Evolutionary conservation across 179 eudicot species (phyloP), one percentile per base, ranked within the genome.

Genomic region (Amaranthus tricolor): DNA sequence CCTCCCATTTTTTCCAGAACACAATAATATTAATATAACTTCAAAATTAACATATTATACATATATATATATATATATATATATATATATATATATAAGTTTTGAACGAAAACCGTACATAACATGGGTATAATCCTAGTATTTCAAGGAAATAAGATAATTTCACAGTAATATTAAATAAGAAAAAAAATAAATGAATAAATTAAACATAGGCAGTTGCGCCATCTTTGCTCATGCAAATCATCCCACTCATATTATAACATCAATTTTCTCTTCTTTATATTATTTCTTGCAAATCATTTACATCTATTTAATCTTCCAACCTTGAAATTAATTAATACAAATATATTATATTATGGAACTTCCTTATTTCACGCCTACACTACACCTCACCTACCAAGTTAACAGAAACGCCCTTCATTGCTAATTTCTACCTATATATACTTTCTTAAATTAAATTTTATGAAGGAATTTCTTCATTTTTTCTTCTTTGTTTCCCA

Each of bases 361-460:
- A 45, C 79, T 53, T 68, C 17, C 69, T 61, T 65, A 51, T 86
- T 65, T 87, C 96, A 86, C 91, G 87, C 93, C 85, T 76, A 57
- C 72, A 65, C 74, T 80, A 81, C 88, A 83, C 70, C 82, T 86
- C 88, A 90, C 91, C 96, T 89, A 90, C 91, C 91, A 85, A 61
- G 57, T 68, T 63, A 85, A 85, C 88, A 74, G 74, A 76, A 83
- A 64, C 74, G 62, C 70, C 76, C 62, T 20, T 72, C 51, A 62
- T 57, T 65, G 31, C 57, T 68, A 45, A 62, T 74, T n/a, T 24
- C n/a, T 31, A 70, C 58, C 71, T 77, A 54, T 70, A 62, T 40
- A 68, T 60, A 51, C 4, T 9, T 14, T 49, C 47, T 44, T 24
- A 6, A 19, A 19, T 44, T 49, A 71, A 15, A 24, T 31, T 31